phyloP scores from a whole-genome alignment of 2,329 filamentous ascomycete species.

The Nothophoma quercina region DNA sequence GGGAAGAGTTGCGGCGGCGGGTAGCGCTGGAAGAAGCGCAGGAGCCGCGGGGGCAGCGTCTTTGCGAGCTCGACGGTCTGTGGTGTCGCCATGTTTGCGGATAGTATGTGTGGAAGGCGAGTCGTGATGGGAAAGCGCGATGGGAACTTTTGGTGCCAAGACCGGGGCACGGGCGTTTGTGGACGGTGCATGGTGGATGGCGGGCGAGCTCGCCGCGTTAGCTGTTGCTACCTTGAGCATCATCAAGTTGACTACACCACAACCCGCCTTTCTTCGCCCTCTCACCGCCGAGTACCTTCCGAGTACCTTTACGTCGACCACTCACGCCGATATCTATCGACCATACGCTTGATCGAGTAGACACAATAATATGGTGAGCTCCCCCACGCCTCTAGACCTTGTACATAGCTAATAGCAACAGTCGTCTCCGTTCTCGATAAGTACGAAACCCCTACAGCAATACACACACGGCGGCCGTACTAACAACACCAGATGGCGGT shows the following conservation, averaged over 20 bases:
- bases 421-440: conserved; percentile 95
- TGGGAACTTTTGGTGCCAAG: conserved; percentile 14
- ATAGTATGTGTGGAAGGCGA: neutral
- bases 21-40: conserved; percentile 88
- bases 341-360: conserved; percentile 9
- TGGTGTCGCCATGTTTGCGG: conserved; percentile 33
- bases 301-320: neutral
- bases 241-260: conserved; percentile 12
- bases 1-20: conserved; percentile 69
- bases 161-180: neutral
- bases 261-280: neutral
- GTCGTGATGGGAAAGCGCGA: conserved; percentile 10
- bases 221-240: conserved; percentile 25
- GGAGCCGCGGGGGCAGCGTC: conserved; percentile 77
- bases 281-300: neutral
- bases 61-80: conserved; percentile 66
- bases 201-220: conserved; percentile 29
- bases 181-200: conserved; percentile 5
- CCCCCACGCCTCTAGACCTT: conserved; percentile 7
- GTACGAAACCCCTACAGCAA: conserved; percentile 59
- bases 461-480: conserved; percentile 9
- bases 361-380: conserved; percentile 50
- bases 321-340: neutral
- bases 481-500: conserved; percentile 71
- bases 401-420: conserved; percentile 55